phyloP scores from a whole-genome alignment of 257 asterid species.

The Solanum chaucha region DNA sequence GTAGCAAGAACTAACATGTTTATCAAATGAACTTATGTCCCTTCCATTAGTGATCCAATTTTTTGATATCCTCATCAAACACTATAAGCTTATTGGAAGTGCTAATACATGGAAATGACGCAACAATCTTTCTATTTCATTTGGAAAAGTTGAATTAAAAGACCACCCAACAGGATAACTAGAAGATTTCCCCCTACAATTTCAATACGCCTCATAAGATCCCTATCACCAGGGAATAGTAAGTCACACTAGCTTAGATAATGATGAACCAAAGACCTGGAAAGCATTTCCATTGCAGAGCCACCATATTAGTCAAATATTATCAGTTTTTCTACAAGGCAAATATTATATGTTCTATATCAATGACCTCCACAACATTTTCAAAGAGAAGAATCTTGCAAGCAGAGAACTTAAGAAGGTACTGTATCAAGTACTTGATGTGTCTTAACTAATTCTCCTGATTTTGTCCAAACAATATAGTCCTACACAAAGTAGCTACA shows the following conservation, averaged over 20 bases:
- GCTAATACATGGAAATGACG: not conserved
- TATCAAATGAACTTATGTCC: not conserved
- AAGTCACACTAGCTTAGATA: not conserved
- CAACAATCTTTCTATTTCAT: not conserved
- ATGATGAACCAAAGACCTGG: not conserved
- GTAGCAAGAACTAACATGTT: not conserved
- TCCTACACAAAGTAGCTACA: not conserved
- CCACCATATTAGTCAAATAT: not conserved
- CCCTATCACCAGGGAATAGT: not conserved
- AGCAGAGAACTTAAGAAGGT: not conserved
- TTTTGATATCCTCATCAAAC: not conserved
- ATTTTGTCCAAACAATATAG: not conserved
- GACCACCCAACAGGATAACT: not conserved
- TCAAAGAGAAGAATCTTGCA: not conserved
- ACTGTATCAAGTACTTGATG: not conserved
- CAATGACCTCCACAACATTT: not conserved
- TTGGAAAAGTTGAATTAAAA: not conserved
- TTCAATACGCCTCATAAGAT: not conserved
- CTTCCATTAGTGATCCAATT: not conserved
- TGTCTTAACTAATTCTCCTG: not conserved
- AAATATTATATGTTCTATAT: not conserved
- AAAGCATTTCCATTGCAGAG: not conserved
- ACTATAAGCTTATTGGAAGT: not conserved
- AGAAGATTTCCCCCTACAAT: not conserved
- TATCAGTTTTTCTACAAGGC: not conserved